Percentiles rank a stretch among this genome's conserved stretches.
Evolutionary conservation across 2,329 filamentous ascomycete genomes (phyloP).

Genomic region (Ascochyta rabiei): DNA sequence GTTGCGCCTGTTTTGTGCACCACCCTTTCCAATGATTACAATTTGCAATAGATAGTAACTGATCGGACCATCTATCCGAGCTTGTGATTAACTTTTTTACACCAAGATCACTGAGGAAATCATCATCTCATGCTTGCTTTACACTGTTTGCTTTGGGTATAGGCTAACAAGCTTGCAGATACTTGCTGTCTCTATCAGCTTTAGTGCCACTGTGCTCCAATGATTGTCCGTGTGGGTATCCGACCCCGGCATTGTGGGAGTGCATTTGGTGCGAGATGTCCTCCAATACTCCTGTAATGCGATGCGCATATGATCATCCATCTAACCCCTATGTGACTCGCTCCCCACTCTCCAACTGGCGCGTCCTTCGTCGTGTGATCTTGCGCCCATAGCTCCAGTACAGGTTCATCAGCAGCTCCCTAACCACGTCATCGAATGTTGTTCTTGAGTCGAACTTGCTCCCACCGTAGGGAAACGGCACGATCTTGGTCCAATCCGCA

Average conservation of each 20-base stretch:
- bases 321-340: neutral
- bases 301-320: neutral
- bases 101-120: slow-evolving; percentile 72
- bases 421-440: slow-evolving; percentile 28
- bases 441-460: slow-evolving; percentile 41
- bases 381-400: slow-evolving; percentile 43
- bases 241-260: neutral
- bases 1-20: neutral
- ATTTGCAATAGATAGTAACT: slow-evolving; percentile 70
- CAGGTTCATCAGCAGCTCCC: slow-evolving; percentile 39
- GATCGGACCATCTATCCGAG: slow-evolving; percentile 47
- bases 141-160: slow-evolving; percentile 5
- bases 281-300: neutral
- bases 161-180: slow-evolving; percentile 35
- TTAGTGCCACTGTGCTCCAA: neutral
- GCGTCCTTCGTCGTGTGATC: slow-evolving; percentile 32
- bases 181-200: neutral
- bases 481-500: slow-evolving; percentile 35
- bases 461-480: slow-evolving; percentile 44
- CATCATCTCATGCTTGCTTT: slow-evolving; percentile 20
- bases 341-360: slow-evolving; percentile 4
- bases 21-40: slow-evolving; percentile 68
- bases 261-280: neutral
- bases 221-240: neutral
- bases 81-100: slow-evolving; percentile 61